Base-by-base conservation (phyloP, 176 grass and related monocot species). In the Carex pumila region DNA sequence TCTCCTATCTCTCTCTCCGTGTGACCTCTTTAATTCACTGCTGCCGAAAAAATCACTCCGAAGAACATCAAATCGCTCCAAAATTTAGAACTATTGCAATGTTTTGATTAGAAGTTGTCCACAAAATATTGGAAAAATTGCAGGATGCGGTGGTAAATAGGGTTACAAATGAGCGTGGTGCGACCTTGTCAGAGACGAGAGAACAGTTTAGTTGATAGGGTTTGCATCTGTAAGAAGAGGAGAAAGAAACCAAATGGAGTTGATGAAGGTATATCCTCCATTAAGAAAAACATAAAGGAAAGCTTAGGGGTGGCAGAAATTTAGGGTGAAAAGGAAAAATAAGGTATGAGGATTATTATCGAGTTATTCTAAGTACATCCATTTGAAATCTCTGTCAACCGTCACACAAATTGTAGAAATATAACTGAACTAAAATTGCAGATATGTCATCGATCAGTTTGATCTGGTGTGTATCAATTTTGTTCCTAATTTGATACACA, bases 71-170 rank as follows among this genome's bases (percentile, higher is more conserved):
- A 34, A 34, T 34, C 32, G 1, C 2, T 34, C 32, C 32, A 34
- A 34, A 34, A 34, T 34, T 34, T 34, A 34, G 32, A 34, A 34
- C 32, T 34, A 3, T 34, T 34, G 2, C 32, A 34, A 34, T 34
- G 32, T 3, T 34, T 34, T 34, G 2, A 34, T 34, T 34, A 34
- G 32, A 34, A 34, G 32, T 34, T 34, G 32, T 34, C 32, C 2
- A 34, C 32, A 37, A 4, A 37, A 37, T 37, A 4, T 37, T 37
- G 3, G 36, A 71, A 58, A 88, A 79, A 69, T 10, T 88, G 70
- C 58, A 88, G 74, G 50, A 59, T 88, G 36, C 13, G 45, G n/a
- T 80, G 8, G 71, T 79, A 68, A 88, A 84, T 79, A 84, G 81
- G 81, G 22, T 45, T 64, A 47, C 50, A 45, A 55, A 80, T 70